A percentile compares a stretch with the other conserved stretches of the same genome.
These are phyloP conservation scores for Neopestalotiopsis rosae DNA, from an alignment of 2,329 filamentous ascomycete genomes.

Conservation along the genomic window DNA sequence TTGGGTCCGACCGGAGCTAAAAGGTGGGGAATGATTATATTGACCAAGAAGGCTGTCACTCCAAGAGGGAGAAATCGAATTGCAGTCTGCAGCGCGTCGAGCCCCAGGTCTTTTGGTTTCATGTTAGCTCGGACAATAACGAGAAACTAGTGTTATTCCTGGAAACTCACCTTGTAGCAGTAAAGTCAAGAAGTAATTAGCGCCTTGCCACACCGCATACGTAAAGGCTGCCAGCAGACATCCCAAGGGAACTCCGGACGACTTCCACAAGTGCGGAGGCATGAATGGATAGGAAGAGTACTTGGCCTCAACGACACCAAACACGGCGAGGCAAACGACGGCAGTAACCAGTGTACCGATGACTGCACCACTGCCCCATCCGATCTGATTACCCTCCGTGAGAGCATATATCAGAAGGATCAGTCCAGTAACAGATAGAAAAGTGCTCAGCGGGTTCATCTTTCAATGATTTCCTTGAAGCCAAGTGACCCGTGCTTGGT, in stretches of 20 bases:
- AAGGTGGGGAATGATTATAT: background rate
- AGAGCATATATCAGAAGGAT: conserved; percentile 1
- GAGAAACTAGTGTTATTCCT: background rate
- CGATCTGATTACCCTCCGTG: background rate
- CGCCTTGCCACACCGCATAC: background rate
- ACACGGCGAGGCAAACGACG: background rate
- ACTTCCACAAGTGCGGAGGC: conserved; percentile 2
- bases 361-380: background rate
- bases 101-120: background rate
- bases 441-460: background rate
- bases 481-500: background rate
- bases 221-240: background rate
- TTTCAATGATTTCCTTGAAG: background rate
- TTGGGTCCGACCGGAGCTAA: background rate
- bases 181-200: background rate
- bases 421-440: background rate
- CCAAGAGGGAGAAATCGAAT: background rate
- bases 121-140: background rate
- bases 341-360: conserved; percentile 1
- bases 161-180: background rate
- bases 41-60: background rate
- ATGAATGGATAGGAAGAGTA: background rate
- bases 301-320: background rate
- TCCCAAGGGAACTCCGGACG: background rate
- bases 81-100: background rate